Percentiles rank a stretch among this genome's conserved stretches.
phyloP scores from a whole-genome alignment of 2,329 filamentous ascomycete genomes.

The Monilinia polystroma region DNA sequence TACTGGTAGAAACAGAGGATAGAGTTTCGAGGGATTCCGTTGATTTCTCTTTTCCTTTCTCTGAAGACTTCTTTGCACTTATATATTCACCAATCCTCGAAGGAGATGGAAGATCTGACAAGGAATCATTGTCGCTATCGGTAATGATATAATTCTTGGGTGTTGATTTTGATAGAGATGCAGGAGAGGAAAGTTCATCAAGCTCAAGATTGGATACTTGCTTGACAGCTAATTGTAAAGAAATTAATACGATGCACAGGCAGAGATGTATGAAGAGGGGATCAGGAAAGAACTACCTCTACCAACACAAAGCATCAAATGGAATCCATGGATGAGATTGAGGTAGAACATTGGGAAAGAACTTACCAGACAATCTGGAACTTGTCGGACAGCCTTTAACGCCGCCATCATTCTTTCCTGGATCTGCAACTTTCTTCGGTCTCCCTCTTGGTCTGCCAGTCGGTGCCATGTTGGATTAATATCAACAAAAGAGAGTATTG shows the following conservation, averaged over 20 bases:
- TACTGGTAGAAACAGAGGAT: conserved; percentile 43
- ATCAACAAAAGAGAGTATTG: neutral
- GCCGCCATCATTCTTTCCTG: conserved; percentile 24
- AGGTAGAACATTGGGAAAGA: neutral
- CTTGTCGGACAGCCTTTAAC: conserved; percentile 25
- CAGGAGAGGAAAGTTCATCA: conserved; percentile 21
- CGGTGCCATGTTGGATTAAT: conserved; percentile 26
- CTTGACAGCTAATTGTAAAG: conserved; percentile 29
- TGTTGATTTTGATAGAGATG: conserved; percentile 4
- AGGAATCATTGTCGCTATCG: conserved; percentile 26
- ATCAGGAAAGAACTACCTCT: neutral
- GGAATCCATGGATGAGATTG: no score
- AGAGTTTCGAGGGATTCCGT: conserved; percentile 41
- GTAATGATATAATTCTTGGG: conserved; percentile 10
- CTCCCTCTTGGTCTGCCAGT: conserved; percentile 31
- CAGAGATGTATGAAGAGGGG: neutral
- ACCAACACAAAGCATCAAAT: no score
- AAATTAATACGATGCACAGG: conserved; percentile 8
- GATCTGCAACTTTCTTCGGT: conserved; percentile 27
- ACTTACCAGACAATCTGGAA: conserved; percentile 36
- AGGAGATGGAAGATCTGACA: conserved; percentile 27
- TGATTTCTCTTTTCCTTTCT: conserved; percentile 30
- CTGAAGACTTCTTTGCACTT: conserved; percentile 20
- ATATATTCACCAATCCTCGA: conserved; percentile 26
- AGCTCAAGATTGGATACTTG: conserved; percentile 28